Base-by-base conservation (phyloP, 495 filamentous ascomycete species). In the Podospora australis region DNA sequence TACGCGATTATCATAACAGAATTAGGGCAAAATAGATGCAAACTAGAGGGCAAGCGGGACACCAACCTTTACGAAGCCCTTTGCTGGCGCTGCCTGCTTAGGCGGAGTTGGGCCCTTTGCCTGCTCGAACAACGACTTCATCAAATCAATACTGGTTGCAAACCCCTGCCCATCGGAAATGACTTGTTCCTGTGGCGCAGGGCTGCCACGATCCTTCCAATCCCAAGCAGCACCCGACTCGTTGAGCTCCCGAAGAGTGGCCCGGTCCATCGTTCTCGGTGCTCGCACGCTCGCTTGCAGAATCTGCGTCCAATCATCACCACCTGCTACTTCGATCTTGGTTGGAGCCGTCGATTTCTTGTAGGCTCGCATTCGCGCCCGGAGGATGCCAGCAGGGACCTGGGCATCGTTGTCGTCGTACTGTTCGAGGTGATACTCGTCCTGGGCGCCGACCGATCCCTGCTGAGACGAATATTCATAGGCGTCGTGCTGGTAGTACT, bases 231-330 rank as follows among this genome's bases (percentile, higher is more conserved):
- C 56, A 14, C 64, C 66, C 39, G 70, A 64, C 43, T 75, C 74
- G 44, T 72, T 69, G 25, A 75, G 63, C 8, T 65, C 73, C 57
- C 70, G 74, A 13, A 78, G 54, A 23, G 68, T 60, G 1, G 68
- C 70, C 54, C 90, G 86, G 71, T 95, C 82, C 59, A 88, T 81
- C 38, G 63, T 64, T 67, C 95, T 90, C 57, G 82, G 79, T 19
- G 92, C 92, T 60, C 87, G 95, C 53, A 96, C 86, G 1, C 92
- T 96, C 44, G 83, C 86, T 66, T 88, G 87, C 50, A 98, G 71
- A 61, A 95, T 90, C 57, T 91, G 83, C 32, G 88, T 83, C 92
- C 92, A 98, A 58, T 94, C 86, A 34, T 75, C 70, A 56, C 78
- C 62, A 60, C 71, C 56, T 52, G 74, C 65, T 65, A 70, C 78